Evolutionary conservation across 352 stramenopile species (phyloP).

Genomic region (Pilasporangium apinafurcum): DNA sequence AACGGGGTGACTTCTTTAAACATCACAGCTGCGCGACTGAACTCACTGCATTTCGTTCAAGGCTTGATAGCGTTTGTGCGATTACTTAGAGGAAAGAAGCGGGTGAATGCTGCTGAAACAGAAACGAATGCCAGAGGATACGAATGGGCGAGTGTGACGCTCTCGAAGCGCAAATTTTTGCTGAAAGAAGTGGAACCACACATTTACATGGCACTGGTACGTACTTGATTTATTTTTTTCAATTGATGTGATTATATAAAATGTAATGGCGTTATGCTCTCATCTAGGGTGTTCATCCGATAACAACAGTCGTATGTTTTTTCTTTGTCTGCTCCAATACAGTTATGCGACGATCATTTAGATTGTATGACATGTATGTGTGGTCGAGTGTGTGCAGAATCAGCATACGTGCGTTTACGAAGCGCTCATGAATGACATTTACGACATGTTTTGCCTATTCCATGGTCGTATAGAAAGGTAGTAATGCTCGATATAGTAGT

Average conservation of each 20-base stretch:
- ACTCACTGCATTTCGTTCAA: constrained; percentile 42
- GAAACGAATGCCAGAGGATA: neutral
- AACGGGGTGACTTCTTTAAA: neutral
- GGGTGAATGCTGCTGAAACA: neutral
- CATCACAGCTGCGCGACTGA: constrained; percentile 6
- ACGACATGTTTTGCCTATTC: constrained; percentile 50
- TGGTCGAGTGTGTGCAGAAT: constrained; percentile 8
- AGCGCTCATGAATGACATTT: constrained; percentile 30
- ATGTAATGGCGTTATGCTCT: too few relatives aligned
- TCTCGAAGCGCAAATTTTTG: constrained; percentile 31
- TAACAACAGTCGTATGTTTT: neutral
- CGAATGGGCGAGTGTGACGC: constrained; percentile 39
- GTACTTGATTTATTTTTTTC: neutral
- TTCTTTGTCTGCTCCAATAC: neutral
- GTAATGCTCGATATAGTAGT: neutral
- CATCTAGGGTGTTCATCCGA: neutral
- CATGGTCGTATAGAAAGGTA: constrained; percentile 43
- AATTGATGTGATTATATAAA: too few relatives aligned
- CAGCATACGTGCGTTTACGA: constrained; percentile 28
- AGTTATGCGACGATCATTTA: constrained; percentile 14
- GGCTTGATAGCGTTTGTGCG: constrained; percentile 46
- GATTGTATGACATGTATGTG: constrained; percentile 23
- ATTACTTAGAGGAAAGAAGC: constrained; percentile 13
- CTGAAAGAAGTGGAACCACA: constrained; percentile 48
- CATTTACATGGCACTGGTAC: constrained; percentile 56